A percentile compares a stretch with the other conserved stretches of the same genome.
Evolutionary conservation across 2,329 filamentous ascomycete species (phyloP).

Genomic region (Colletotrichum acutatum): DNA sequence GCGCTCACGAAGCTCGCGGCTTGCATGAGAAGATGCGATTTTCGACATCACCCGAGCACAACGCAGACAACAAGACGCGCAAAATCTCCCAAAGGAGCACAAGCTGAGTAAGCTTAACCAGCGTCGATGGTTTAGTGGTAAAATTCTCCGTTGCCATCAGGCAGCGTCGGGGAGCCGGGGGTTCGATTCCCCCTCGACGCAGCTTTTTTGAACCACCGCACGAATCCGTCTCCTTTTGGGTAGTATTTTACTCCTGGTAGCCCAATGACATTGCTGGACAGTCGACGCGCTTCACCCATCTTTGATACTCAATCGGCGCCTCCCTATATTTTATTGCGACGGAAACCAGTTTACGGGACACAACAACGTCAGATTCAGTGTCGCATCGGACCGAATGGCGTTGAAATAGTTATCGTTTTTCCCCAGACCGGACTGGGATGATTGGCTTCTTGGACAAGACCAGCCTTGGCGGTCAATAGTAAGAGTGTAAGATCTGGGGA

Average conservation of each 20-base stretch:
- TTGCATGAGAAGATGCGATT: no score
- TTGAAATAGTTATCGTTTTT: background rate
- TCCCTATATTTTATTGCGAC: rapidly evolving
- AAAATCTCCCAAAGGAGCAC: rapidly evolving
- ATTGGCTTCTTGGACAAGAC: background rate
- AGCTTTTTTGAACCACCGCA: background rate
- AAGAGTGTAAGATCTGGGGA: background rate
- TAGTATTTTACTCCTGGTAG: background rate
- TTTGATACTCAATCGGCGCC: background rate
- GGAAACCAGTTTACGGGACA: background rate
- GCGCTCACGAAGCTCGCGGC: no score
- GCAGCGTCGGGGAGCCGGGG: constrained; percentile 34
- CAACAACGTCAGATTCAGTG: background rate
- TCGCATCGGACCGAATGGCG: background rate
- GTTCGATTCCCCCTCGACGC: background rate
- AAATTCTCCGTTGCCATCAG: constrained; percentile 35
- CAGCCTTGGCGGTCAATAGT: background rate
- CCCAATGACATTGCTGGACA: no score
- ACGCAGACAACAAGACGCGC: rapidly evolving
- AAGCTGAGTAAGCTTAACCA: background rate
- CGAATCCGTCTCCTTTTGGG: no score
- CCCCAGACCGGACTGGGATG: background rate
- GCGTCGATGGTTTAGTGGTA: constrained; percentile 36
- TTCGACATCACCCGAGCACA: background rate
- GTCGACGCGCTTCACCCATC: no score